Conservation (phyloP, 2,329 filamentous ascomycete genomes). For the Talaromyces amestolkiae region DNA sequence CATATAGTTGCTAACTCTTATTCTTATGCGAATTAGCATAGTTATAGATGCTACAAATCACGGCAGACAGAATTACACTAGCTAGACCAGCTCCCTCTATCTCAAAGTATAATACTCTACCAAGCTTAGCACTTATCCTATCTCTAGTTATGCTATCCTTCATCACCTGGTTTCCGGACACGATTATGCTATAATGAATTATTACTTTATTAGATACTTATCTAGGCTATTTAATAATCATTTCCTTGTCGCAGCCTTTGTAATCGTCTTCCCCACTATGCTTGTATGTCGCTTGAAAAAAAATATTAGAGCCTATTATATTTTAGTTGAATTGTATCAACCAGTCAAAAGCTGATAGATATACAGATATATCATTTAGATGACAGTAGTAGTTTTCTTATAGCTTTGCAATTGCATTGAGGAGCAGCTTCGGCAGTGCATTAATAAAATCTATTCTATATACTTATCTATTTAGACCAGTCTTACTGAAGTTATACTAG, state of each 20-base stretch:
- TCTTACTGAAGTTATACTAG: slow-evolving; percentile 30
- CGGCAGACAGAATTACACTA: slow-evolving; percentile 34
- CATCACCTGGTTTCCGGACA: slow-evolving; percentile 26
- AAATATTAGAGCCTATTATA: neutral
- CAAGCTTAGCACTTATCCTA: slow-evolving; percentile 17
- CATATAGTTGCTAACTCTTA: slow-evolving; percentile 38
- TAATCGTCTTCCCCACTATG: slow-evolving; percentile 6
- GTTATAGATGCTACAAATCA: slow-evolving; percentile 44
- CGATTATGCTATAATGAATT: slow-evolving; percentile 27
- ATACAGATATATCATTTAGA: neutral
- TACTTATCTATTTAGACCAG: slow-evolving; percentile 2
- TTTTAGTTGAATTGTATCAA: slow-evolving; percentile 13
- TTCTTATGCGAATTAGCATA: slow-evolving; percentile 43
- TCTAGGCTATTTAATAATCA: slow-evolving; percentile 9
- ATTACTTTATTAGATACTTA: neutral
- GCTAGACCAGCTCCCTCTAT: slow-evolving; percentile 32
- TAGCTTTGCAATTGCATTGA: slow-evolving; percentile 17
- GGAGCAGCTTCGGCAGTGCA: slow-evolving; percentile 18
- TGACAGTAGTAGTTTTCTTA: slow-evolving; percentile 12
- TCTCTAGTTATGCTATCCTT: slow-evolving; percentile 23
- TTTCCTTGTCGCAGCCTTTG: slow-evolving; percentile 1
- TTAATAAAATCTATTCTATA: slow-evolving; percentile 14
- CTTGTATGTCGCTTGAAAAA: slow-evolving; percentile 12
- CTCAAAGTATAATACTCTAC: slow-evolving; percentile 27
- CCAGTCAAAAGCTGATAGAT: slow-evolving; percentile 12